Evolutionary conservation across 768 basidiomycete species (phyloP), one percentile per base, ranked within the genome.

Genomic region (Podaxis rugospora): DNA sequence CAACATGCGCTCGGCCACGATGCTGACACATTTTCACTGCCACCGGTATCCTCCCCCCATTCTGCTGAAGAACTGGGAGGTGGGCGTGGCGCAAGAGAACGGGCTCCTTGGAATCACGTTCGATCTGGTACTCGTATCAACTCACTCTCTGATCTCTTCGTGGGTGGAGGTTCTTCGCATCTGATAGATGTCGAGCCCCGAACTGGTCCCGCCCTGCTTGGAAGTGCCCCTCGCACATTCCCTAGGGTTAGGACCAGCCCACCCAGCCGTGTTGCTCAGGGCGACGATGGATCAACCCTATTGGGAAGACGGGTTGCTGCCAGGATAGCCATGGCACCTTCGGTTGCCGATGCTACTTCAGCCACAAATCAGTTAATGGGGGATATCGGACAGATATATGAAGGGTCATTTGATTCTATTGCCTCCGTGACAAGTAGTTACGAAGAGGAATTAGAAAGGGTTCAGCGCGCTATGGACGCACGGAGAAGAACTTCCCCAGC

Each of bases 291-390:
- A 14, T 63, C 69, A 32, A 80, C 79, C 9, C 62, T 70, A 2
- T 62, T 78, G 4, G 79, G 79, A 13, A 69, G 78, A 58, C 72
- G 72, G 36, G 76, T 79, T 39, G 78, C 76, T 51, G 74, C 75
- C 47, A 70, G 77, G 46, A 71, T 75, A 66, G 73, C 76, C 13
- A 69, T 71, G 18, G 44, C 27, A 42, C 51, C 62, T 51, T 47
- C 44, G 51, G 42, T 61, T 42, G 68, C 68, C 16, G 59, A 66
- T 51, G 56, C 67, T 46, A 57, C 49, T 25, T 57, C 66, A 62
- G 49, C 58, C 56, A 46, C 40, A 28, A 62, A 65, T 27, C 56
- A 51, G 47, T 49, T 54, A 42, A 40, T 44, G 21, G 42, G 53
- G 32, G 42, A 54, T 55, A 51, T 42, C 32, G 46, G 59, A 16